A percentile compares a stretch with the other conserved stretches of the same genome.
phyloP scores from a whole-genome alignment of 768 basidiomycete genomes.

The Xanthoconium purpureum region DNA sequence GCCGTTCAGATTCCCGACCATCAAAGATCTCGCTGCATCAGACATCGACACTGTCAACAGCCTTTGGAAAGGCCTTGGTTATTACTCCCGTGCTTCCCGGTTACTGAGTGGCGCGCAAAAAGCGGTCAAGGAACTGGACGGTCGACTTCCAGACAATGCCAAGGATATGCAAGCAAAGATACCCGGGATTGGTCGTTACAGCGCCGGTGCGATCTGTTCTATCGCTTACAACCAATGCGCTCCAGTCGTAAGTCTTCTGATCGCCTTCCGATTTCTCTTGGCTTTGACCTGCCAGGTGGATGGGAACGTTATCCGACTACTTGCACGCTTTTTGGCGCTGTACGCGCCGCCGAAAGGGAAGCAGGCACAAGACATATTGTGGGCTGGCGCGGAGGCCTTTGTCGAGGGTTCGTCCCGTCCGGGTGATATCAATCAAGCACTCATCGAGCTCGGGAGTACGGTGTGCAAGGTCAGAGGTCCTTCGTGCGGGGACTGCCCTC shows the following conservation, averaged over 20 bases:
- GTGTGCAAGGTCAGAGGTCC: slow-evolving; percentile 88
- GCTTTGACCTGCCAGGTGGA: slow-evolving; percentile 56
- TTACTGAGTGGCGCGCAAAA: slow-evolving; percentile 83
- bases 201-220: slow-evolving; percentile 78
- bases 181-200: slow-evolving; percentile 87
- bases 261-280: background rate
- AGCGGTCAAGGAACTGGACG: slow-evolving; percentile 60
- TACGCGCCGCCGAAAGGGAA: slow-evolving; percentile 83
- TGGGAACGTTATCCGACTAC: slow-evolving; percentile 85
- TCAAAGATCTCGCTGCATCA: slow-evolving; percentile 66
- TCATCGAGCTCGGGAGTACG: slow-evolving; percentile 94
- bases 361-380: slow-evolving; percentile 73
- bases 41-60: slow-evolving; percentile 83
- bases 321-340: slow-evolving; percentile 79
- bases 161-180: slow-evolving; percentile 78
- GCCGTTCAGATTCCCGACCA: slow-evolving; percentile 69
- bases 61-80: slow-evolving; percentile 90
- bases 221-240: slow-evolving; percentile 84
- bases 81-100: slow-evolving; percentile 83
- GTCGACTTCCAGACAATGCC: slow-evolving; percentile 76
- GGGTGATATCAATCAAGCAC: slow-evolving; percentile 87
- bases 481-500: slow-evolving; percentile 66
- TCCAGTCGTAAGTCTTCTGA: slow-evolving; percentile 65
- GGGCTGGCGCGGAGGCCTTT: slow-evolving; percentile 71
- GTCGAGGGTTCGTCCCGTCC: slow-evolving; percentile 55